Conservation (phyloP, 2,329 filamentous ascomycete species). For the Chaetomiaceae sp. region DNA sequence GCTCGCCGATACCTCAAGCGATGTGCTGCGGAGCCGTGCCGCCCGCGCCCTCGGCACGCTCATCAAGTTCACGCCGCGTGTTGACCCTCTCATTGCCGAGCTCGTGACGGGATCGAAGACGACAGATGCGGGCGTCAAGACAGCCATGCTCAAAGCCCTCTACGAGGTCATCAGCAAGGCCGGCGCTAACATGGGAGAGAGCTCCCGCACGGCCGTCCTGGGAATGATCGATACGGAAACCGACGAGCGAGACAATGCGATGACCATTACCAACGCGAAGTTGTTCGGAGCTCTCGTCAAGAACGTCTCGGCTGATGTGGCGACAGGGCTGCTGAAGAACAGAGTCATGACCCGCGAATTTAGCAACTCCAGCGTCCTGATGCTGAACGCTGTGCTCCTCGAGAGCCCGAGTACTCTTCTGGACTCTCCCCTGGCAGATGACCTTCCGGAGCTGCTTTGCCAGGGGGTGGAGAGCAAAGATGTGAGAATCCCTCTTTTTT, state of each 20-base stretch:
- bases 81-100: slow-evolving; percentile 89
- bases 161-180: slow-evolving; percentile 97
- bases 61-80: slow-evolving; percentile 90
- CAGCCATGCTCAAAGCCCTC: slow-evolving; percentile 93
- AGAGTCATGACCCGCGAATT: slow-evolving; percentile 75
- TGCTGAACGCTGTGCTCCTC: slow-evolving; percentile 81
- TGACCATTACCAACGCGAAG: slow-evolving; percentile 86
- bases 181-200: slow-evolving; percentile 89
- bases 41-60: slow-evolving; percentile 91
- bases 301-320: slow-evolving; percentile 71
- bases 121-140: slow-evolving; percentile 77
- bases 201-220: slow-evolving; percentile 80
- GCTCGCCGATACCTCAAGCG: slow-evolving; percentile 87
- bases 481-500: slow-evolving; percentile 47
- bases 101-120: slow-evolving; percentile 96
- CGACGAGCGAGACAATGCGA: slow-evolving; percentile 68
- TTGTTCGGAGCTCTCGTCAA: slow-evolving; percentile 86
- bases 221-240: slow-evolving; percentile 81
- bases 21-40: slow-evolving; percentile 78
- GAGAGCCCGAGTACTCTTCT: slow-evolving; percentile 71
- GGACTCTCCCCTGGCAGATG: slow-evolving; percentile 61
- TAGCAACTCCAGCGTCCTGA: slow-evolving; percentile 74
- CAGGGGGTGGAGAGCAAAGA: slow-evolving; percentile 74
- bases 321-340: slow-evolving; percentile 56
- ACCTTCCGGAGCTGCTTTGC: slow-evolving; percentile 71